phyloP scores from a whole-genome alignment of 148 eudicot genomes.

The Vaccinium macrocarpon region DNA sequence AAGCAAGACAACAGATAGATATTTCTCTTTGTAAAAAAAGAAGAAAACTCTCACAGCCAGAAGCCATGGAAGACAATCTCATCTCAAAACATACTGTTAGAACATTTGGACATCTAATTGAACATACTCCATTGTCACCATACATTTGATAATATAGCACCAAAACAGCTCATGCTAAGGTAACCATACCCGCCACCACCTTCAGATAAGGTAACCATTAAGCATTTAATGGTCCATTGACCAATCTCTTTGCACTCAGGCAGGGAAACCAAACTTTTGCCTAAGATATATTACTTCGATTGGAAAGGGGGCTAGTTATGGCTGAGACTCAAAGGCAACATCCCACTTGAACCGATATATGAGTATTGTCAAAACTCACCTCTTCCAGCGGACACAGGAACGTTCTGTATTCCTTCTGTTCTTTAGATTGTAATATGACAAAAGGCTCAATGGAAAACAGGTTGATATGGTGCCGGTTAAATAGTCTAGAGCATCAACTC shows the following conservation, averaged over 20 bases:
- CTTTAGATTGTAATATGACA: background rate
- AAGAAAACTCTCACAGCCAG: background rate
- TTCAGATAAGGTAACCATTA: background rate
- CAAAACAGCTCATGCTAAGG: slow-evolving; percentile 7
- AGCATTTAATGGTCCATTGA: background rate
- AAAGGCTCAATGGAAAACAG: background rate
- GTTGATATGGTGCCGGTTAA: background rate
- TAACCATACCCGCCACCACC: background rate
- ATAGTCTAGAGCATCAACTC: background rate
- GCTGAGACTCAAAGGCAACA: background rate
- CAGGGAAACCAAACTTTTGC: background rate
- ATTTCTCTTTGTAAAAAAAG: background rate
- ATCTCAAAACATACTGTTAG: background rate
- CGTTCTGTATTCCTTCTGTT: background rate
- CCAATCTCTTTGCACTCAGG: no score
- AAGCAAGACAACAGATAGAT: background rate
- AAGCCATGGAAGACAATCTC: background rate
- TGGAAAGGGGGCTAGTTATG: background rate
- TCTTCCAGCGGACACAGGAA: background rate
- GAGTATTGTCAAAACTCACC: background rate
- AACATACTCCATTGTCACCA: no score
- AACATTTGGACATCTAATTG: background rate
- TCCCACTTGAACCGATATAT: background rate
- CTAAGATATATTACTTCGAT: background rate
- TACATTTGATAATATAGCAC: background rate